phyloP scores from a whole-genome alignment of 108 stramenopile species.

The Pseudonitzschia multistriata region DNA sequence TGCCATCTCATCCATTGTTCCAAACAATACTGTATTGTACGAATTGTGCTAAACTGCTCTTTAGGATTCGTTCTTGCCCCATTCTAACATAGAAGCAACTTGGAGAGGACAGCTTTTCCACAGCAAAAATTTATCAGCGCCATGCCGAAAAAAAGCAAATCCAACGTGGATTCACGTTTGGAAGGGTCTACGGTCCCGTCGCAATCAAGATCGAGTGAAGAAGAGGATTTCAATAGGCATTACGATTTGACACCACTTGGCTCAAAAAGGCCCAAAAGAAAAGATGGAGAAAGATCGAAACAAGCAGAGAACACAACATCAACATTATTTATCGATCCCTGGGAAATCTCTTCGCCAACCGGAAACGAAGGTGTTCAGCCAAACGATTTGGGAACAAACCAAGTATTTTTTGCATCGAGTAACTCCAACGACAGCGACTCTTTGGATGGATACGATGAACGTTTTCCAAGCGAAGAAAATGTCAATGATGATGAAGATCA shows the following conservation, averaged over 20 bases:
- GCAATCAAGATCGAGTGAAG: constrained; percentile 5
- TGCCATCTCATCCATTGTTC: background rate
- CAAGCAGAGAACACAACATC: background rate
- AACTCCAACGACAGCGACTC: constrained; percentile 22
- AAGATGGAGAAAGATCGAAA: background rate
- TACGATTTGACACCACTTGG: constrained; percentile 33
- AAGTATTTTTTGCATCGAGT: background rate
- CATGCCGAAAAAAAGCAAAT: constrained; percentile 6
- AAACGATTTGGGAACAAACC: background rate
- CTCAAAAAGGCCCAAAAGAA: constrained; percentile 1
- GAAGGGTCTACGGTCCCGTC: background rate
- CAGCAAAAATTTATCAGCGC: background rate
- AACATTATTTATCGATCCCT: constrained; percentile 23
- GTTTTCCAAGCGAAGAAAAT: constrained; percentile 2
- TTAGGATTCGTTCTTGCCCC: too few relatives aligned
- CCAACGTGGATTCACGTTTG: background rate
- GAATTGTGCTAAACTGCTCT: too few relatives aligned
- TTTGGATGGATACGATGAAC: constrained; percentile 13
- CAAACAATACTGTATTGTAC: too few relatives aligned
- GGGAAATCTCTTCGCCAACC: constrained; percentile 24
- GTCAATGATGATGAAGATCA: constrained; percentile 20
- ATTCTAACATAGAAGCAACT: background rate
- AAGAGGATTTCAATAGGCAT: constrained; percentile 22
- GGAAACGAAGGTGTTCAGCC: background rate
- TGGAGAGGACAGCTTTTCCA: background rate